Evolutionary conservation across 2,329 filamentous ascomycete genomes (phyloP).

Genomic region (Rhexocercosporidium sp.): DNA sequence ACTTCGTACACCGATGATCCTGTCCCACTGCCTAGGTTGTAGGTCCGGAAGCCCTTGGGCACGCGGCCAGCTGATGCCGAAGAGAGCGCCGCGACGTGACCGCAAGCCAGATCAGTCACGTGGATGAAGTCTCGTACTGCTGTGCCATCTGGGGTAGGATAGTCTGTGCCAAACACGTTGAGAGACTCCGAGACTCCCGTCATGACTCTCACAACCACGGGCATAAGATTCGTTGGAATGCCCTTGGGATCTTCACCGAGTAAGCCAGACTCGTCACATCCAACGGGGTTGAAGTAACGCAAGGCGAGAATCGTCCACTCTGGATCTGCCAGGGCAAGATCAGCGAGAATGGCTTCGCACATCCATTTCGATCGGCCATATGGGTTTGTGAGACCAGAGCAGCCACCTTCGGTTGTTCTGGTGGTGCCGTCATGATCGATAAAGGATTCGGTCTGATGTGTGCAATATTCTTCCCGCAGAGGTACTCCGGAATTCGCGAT

Average conservation of each 20-base stretch:
- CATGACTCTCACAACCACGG: slow-evolving; percentile 64
- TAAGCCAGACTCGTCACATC: slow-evolving; percentile 65
- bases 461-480: slow-evolving; percentile 58
- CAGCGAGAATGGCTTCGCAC: slow-evolving; percentile 67
- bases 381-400: slow-evolving; percentile 64
- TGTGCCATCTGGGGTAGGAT: slow-evolving; percentile 67
- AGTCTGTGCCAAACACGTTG: slow-evolving; percentile 66
- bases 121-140: slow-evolving; percentile 71
- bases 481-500: slow-evolving; percentile 54
- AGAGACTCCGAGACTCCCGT: slow-evolving; percentile 57
- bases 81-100: slow-evolving; percentile 63
- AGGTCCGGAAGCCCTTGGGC: slow-evolving; percentile 47
- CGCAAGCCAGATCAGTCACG: slow-evolving; percentile 65
- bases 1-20: slow-evolving; percentile 51
- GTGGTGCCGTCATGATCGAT: slow-evolving; percentile 13
- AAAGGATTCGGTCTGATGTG: slow-evolving; percentile 17
- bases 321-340: slow-evolving; percentile 62
- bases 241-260: slow-evolving; percentile 67
- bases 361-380: slow-evolving; percentile 71
- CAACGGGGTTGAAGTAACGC: slow-evolving; percentile 70
- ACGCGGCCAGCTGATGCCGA: slow-evolving; percentile 44
- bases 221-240: slow-evolving; percentile 66
- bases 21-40: slow-evolving; percentile 50
- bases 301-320: slow-evolving; percentile 66
- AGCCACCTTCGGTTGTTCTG: slow-evolving; percentile 46